Percentiles rank a stretch among this genome's conserved stretches.
Conservation (phyloP, 1,284 basidiomycete genomes). For the Anthracocystis panici-leucophaei region DNA sequence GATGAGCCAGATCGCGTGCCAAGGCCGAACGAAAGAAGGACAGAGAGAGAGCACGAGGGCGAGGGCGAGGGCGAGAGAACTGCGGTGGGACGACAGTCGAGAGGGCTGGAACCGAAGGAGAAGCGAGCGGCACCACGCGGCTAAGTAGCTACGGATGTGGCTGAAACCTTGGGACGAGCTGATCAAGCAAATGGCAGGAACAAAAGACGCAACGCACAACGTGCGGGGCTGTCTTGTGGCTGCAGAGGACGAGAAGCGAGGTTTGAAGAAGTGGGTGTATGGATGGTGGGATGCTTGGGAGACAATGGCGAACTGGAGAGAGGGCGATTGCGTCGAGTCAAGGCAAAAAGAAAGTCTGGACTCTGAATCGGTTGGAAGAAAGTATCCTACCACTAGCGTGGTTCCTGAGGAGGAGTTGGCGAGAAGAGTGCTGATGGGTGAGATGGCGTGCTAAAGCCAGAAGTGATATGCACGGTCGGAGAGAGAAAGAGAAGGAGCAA, state of each 20-base stretch:
- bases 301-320: conserved; percentile 1
- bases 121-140: conserved; percentile 15
- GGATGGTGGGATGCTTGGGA: background rate
- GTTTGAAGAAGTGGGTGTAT: conserved; percentile 4
- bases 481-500: conserved; percentile 11
- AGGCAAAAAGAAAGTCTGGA: conserved; percentile 8
- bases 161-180: conserved; percentile 2
- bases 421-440: background rate
- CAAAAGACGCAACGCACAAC: background rate
- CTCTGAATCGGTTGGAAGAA: conserved; percentile 6
- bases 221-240: background rate
- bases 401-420: conserved; percentile 25
- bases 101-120: background rate
- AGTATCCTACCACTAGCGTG: conserved; percentile 16
- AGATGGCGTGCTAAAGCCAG: conserved; percentile 4
- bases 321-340: conserved; percentile 1
- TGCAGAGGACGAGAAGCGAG: conserved; percentile 8
- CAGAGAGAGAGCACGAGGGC: conserved; percentile 7
- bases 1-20: conserved; percentile 11
- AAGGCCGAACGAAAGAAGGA: conserved; percentile 18
- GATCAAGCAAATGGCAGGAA: background rate
- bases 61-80: background rate
- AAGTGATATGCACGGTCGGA: background rate
- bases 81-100: background rate
- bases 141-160: conserved; percentile 7